Evolutionary conservation across 768 basidiomycete species (phyloP).

Genomic region (Phylloporus arenicola): DNA sequence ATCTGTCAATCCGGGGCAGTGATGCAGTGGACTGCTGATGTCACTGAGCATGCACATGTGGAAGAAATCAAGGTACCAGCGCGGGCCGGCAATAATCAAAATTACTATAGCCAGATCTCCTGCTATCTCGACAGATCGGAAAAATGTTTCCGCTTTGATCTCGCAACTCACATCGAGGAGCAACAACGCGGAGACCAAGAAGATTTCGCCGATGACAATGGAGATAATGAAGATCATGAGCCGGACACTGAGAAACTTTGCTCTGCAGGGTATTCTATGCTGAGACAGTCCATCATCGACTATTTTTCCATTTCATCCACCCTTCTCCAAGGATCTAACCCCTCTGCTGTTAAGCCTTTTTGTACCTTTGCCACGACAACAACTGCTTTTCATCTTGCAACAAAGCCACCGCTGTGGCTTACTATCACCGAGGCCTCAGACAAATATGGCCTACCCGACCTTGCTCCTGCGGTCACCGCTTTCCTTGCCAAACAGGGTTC

Average conservation of each 20-base stretch:
- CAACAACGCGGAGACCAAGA: not conserved
- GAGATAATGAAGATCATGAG: not conserved
- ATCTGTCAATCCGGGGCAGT: constrained; percentile 8
- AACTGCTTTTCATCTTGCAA: constrained; percentile 4
- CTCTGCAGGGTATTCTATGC: not conserved
- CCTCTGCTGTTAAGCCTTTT: constrained; percentile 3
- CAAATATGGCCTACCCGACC: no score
- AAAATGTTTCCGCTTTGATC: not conserved
- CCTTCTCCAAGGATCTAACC: constrained; percentile 10
- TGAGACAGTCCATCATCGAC: not conserved
- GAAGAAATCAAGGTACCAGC: not conserved
- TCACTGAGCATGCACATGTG: not conserved
- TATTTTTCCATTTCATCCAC: not conserved
- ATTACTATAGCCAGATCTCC: not conserved
- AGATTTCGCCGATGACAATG: not conserved
- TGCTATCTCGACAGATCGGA: not conserved
- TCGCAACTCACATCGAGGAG: not conserved
- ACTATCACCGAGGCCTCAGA: constrained; percentile 1
- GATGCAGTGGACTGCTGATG: not conserved
- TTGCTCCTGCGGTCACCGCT: not conserved
- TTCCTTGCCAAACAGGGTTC: not conserved
- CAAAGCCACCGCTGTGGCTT: not conserved
- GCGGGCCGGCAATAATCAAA: not conserved
- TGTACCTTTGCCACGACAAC: not conserved
- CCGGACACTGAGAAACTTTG: not conserved